Percentiles rank a stretch among this genome's conserved stretches.
Evolutionary conservation across 169 alveolate genomes (phyloP).

Genomic region (Plasmodium cynomolgi): DNA sequence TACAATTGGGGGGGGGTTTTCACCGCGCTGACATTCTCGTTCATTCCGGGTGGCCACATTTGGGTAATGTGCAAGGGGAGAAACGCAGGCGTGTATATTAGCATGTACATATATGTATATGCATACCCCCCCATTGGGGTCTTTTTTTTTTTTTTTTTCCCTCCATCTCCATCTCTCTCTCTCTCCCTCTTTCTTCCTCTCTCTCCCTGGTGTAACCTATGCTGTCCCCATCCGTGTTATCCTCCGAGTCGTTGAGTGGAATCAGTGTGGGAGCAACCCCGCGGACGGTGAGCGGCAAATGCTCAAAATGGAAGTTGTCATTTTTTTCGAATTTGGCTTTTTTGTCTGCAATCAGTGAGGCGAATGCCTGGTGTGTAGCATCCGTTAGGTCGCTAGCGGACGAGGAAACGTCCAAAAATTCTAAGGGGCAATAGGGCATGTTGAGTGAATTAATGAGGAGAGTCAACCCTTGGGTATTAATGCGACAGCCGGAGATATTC

Average conservation of each 20-base stretch:
- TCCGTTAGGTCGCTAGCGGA: slow-evolving; percentile 19
- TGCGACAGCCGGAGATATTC: slow-evolving; percentile 25
- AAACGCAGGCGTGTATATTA: background rate
- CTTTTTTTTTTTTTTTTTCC: background rate
- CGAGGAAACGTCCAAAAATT: slow-evolving; percentile 48
- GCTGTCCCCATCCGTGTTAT: slow-evolving; percentile 38
- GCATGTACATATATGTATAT: background rate
- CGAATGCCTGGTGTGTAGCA: slow-evolving; percentile 15
- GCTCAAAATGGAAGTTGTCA: slow-evolving; percentile 3
- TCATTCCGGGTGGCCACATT: background rate
- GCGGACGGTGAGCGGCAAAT: slow-evolving; percentile 37
- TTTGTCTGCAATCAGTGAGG: slow-evolving; percentile 9
- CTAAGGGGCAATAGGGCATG: slow-evolving; percentile 29
- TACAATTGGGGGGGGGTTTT: background rate
- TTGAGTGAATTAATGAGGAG: slow-evolving; percentile 16
- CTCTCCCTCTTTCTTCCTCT: background rate
- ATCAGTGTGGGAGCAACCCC: slow-evolving; percentile 52
- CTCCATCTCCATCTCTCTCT: background rate
- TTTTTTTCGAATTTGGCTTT: slow-evolving; percentile 20
- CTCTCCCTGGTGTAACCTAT: background rate
- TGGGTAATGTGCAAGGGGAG: background rate
- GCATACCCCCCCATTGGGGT: background rate
- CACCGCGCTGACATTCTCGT: background rate
- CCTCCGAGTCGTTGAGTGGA: slow-evolving; percentile 40
- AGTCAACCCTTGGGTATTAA: slow-evolving; percentile 24